phyloP scores from a whole-genome alignment of 2,329 filamentous ascomycete genomes.

The Diaporthe vexans region DNA sequence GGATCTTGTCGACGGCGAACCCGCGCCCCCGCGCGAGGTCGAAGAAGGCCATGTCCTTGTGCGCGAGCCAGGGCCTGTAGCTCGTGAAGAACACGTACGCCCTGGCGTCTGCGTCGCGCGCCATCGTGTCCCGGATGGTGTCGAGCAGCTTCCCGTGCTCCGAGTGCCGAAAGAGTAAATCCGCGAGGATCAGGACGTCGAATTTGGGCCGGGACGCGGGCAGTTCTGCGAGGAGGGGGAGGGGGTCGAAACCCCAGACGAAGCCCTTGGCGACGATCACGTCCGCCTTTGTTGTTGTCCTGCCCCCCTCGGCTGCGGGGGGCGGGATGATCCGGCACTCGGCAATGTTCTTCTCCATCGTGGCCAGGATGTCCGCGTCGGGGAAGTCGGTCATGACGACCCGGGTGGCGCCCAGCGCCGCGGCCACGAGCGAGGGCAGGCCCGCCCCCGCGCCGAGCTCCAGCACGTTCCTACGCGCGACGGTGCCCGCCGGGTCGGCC shows the following conservation, averaged over 20 bases:
- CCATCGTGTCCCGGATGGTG: constrained; percentile 78
- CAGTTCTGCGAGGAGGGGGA: constrained; percentile 71
- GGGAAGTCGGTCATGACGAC: constrained; percentile 92
- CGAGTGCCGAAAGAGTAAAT: constrained; percentile 91
- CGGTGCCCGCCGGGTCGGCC: constrained; percentile 68
- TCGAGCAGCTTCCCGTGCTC: constrained; percentile 85
- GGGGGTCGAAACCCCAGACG: constrained; percentile 82
- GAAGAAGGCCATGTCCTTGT: constrained; percentile 90
- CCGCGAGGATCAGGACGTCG: constrained; percentile 87
- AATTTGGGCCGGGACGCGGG: constrained; percentile 63
- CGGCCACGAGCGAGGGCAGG: constrained; percentile 83
- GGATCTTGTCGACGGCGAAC: constrained; percentile 82
- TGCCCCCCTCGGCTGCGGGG: constrained; percentile 51
- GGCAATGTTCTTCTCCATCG: constrained; percentile 82
- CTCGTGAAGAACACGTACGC: constrained; percentile 95
- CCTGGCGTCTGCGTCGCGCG: constrained; percentile 65
- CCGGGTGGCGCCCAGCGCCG: constrained; percentile 76
- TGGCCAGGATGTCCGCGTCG: constrained; percentile 84
- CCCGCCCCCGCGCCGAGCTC: constrained; percentile 93
- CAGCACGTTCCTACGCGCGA: constrained; percentile 79
- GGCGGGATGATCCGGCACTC: constrained; percentile 58
- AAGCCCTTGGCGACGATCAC: constrained; percentile 77
- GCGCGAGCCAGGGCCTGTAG: constrained; percentile 90
- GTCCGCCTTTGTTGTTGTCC: constrained; percentile 49
- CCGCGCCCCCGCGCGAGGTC: constrained; percentile 79